Base-by-base conservation (phyloP, 257 asterid species). In the Eustoma russellianum region DNA sequence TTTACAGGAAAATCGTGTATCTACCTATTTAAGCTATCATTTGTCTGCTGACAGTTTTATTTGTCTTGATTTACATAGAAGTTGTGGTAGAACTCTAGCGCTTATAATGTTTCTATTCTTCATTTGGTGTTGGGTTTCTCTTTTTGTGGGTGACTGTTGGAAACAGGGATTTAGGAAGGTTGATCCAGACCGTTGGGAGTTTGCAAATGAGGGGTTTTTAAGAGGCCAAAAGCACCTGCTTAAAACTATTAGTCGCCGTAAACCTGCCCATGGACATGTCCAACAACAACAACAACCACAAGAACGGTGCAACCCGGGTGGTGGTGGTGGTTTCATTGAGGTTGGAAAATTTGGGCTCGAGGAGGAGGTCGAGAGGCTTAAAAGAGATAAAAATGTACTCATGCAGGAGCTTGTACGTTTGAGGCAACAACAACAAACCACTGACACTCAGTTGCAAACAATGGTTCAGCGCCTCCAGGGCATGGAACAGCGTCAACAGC, bases 401-500 rank as follows among this genome's bases (percentile, higher is more conserved):
- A 90, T 86, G 98, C 88, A 83, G 67, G 96, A 90, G 77, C 95
- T 90, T 47, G 93, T 90, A 35, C 72, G 94, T 56, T 68, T 90
- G 55, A 79, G 98, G 61, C 98, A 86, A 65, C 98, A 90, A 54
- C 98, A 90, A 43, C 96, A 90, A 62, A 0, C 96, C 34, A 86
- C 98, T 5, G 98, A 90, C 59, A 72, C 60, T 55, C 96, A 90
- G 72, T 50, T 90, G 55, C 96, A 91, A 54, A 56, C 86, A 24
- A 91, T 81, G 88, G 86, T 77, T 28, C 87, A 82, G 63, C 92
- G 86, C 33, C 92, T 91, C 56, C 98, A 90, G 68, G 98, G 94
- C 45, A 91, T 91, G 98, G 98, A 91, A 62, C 98, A 82, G 61
- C 81, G 96, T 47, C 98, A 91, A 53, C 96, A 87, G 58, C 96